Percentiles rank a stretch among this genome's conserved stretches.
Conservation (phyloP, 208 protist genomes). For the Trypanosomatidae sp. region DNA sequence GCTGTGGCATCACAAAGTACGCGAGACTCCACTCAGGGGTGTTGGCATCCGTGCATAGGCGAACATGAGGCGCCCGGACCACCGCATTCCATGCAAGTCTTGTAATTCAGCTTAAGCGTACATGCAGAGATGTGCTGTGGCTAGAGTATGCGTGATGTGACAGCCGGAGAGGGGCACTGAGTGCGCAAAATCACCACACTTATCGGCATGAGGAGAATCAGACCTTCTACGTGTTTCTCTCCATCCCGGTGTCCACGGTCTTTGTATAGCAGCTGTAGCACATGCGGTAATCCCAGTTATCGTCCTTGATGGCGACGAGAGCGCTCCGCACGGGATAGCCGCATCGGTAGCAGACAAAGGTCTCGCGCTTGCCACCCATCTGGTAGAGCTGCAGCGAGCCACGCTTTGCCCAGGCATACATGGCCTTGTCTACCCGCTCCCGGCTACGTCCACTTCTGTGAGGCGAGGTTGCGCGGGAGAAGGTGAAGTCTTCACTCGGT, state of each 20-base stretch:
- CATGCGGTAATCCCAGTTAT: conserved; percentile 92
- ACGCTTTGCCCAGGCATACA: conserved; percentile 72
- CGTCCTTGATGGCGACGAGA: conserved; percentile 77
- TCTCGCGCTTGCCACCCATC: conserved; percentile 70
- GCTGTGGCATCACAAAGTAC: background rate
- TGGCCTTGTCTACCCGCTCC: conserved; percentile 54
- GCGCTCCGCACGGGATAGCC: conserved; percentile 79
- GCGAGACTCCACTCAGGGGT: background rate
- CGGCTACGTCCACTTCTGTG: background rate
- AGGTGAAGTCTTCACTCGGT: conserved; percentile 74
- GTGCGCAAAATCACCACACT: too few relatives aligned
- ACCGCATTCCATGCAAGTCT: background rate
- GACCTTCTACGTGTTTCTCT: conserved; percentile 47
- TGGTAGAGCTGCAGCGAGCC: conserved; percentile 75
- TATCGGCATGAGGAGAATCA: background rate
- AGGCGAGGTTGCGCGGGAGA: conserved; percentile 5
- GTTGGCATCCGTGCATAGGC: background rate
- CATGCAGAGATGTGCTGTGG: background rate
- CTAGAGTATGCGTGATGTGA: background rate
- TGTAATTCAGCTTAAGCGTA: background rate
- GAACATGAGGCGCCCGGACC: background rate
- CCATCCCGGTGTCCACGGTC: conserved; percentile 61
- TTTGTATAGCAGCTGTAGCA: conserved; percentile 85
- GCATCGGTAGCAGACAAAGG: conserved; percentile 84
- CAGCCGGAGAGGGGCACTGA: background rate